Percentiles rank a stretch among this genome's conserved stretches.
Conservation (phyloP, 2,329 filamentous ascomycete genomes). For the Mycosphaerella sp. region DNA sequence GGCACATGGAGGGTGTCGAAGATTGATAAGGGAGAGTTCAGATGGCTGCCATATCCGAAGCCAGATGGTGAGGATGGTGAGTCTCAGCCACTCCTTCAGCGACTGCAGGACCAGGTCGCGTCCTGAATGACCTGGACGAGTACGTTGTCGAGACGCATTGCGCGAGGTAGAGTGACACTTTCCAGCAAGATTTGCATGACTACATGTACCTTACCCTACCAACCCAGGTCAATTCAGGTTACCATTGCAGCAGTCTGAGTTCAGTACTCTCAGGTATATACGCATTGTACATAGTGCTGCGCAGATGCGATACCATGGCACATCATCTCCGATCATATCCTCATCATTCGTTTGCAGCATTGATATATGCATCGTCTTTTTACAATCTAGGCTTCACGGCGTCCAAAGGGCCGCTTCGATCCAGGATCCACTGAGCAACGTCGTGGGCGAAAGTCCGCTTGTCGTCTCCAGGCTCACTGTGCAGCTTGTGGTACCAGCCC, state of each 20-base stretch:
- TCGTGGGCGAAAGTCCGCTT: slow-evolving; percentile 32
- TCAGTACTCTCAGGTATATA: too few relatives aligned
- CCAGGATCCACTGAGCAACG: slow-evolving; percentile 34
- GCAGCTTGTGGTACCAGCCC: slow-evolving; percentile 67
- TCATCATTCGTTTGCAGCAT: too few relatives aligned
- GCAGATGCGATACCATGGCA: too few relatives aligned
- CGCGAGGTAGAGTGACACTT: too few relatives aligned
- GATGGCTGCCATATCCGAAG: slow-evolving; percentile 40
- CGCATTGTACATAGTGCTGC: too few relatives aligned
- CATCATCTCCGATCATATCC: too few relatives aligned
- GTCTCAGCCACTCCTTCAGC: slow-evolving; percentile 41
- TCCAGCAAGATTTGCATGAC: too few relatives aligned
- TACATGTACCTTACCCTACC: too few relatives aligned
- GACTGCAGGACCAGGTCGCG: slow-evolving; percentile 39
- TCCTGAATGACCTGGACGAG: too few relatives aligned
- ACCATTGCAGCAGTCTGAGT: too few relatives aligned
- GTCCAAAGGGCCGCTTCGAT: slow-evolving; percentile 12
- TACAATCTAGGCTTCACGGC: slow-evolving; percentile 3
- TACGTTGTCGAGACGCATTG: too few relatives aligned
- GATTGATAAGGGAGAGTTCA: slow-evolving; percentile 49
- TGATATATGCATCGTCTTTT: neutral
- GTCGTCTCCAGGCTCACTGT: slow-evolving; percentile 35
- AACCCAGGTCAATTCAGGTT: too few relatives aligned
- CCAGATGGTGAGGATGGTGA: slow-evolving; percentile 39
- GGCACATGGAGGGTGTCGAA: slow-evolving; percentile 50